Percentiles rank a stretch among this genome's conserved stretches.
phyloP scores from a whole-genome alignment of 305 asterid species.

The Solanum hybrid region DNA sequence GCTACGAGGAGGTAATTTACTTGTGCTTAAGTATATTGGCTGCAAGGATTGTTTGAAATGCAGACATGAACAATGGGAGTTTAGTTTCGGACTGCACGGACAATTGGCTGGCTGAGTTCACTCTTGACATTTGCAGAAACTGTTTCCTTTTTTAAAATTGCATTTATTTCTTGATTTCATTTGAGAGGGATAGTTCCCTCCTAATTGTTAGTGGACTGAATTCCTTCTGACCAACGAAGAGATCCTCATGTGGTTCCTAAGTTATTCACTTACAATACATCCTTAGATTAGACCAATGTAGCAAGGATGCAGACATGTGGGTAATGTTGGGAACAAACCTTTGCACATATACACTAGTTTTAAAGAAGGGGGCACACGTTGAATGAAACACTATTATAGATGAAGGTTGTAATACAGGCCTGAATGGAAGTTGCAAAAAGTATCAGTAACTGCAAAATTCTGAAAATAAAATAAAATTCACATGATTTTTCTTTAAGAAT shows the following conservation, averaged over 20 bases:
- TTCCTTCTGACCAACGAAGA: not conserved
- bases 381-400: not conserved
- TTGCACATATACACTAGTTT: not conserved
- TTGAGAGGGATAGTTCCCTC: not conserved
- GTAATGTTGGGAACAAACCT: not conserved
- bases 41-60: not conserved
- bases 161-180: not conserved
- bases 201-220: not conserved
- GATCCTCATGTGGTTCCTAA: not conserved
- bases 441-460: not conserved
- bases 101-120: not conserved
- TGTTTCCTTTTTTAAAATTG: not conserved
- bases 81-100: not conserved
- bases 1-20: slow-evolving; percentile 31
- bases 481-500: not conserved
- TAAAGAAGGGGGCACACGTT: not conserved
- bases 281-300: not conserved
- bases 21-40: not conserved
- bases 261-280: not conserved
- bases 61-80: not conserved
- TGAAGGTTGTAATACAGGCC: not conserved
- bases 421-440: not conserved
- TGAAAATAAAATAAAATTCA: not conserved
- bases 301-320: not conserved
- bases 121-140: not conserved